phyloP scores from a whole-genome alignment of 129 eudicot species.

The Tagetes erecta region DNA sequence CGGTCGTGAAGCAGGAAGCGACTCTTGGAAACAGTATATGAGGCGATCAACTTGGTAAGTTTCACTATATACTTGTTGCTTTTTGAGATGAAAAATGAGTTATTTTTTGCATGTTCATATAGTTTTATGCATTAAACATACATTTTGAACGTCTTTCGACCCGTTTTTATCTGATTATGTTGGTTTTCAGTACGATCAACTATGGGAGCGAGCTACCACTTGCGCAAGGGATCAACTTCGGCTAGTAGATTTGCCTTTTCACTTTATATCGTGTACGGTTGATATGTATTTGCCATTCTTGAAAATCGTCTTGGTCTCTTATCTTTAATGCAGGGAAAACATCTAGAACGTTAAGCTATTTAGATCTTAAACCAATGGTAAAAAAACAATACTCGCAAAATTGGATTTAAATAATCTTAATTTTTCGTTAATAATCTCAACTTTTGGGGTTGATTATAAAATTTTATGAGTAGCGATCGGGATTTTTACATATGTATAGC shows the following conservation, averaged over 20 bases:
- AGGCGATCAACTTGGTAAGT: slow-evolving; percentile 92
- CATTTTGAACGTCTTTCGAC: not conserved
- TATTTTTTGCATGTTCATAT: not conserved
- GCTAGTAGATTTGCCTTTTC: slow-evolving; percentile 34
- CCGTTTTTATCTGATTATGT: not conserved
- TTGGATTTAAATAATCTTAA: too few relatives aligned
- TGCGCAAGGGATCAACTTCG: slow-evolving; percentile 97
- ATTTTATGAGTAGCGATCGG: too few relatives aligned
- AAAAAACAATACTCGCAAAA: too few relatives aligned
- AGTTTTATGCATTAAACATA: not conserved
- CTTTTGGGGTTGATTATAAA: too few relatives aligned
- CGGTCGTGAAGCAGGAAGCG: slow-evolving; percentile 99
- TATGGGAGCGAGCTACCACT: slow-evolving; percentile 88
- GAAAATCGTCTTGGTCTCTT: not conserved
- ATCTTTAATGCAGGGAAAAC: not conserved
- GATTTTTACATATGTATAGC: too few relatives aligned
- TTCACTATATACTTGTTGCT: not conserved
- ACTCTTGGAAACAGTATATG: slow-evolving; percentile 99
- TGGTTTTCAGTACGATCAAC: slow-evolving; percentile 68
- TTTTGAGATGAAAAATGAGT: not conserved
- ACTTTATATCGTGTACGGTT: not conserved
- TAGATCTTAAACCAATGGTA: too few relatives aligned
- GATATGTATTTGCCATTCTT: not conserved
- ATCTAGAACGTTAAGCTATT: too few relatives aligned
- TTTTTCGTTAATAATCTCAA: too few relatives aligned